Base-by-base conservation (phyloP, 148 eudicot species). In the Hydrangea macrophylla region DNA sequence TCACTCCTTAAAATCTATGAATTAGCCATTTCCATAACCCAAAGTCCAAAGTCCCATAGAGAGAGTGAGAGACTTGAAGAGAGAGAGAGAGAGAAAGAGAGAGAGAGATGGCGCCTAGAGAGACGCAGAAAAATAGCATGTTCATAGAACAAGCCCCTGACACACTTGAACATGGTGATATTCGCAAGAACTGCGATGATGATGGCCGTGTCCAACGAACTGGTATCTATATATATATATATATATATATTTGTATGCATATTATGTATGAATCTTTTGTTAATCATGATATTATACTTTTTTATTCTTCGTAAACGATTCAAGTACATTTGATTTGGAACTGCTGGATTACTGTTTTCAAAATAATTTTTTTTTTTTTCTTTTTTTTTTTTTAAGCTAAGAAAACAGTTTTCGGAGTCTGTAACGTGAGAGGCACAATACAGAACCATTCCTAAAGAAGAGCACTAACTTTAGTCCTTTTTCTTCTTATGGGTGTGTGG, bases 201-300 rank as follows among this genome's bases (percentile, higher is more conserved):
- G 92, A 88, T 58, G 92, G 92, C 26, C 90, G 85, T 13, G 39
- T 39, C 13, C 77, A 73, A 68, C 33, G 92, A 83, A 88, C 85
- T 0, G 92, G 89, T 86, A 71, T 9, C 4, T 35, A 4, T 35
- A 6, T 7, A 9, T 42, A 4, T 11, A 1, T 3, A 20, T 28
- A 32, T 30, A 45, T 33, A 17, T 9, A 28, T 11, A 9, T 22
- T 11, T 42, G 7, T 15, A 20, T 33, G 22, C 20, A 10, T 22
- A 27, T 11, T 13, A 3, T 25, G 31, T 2, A 9, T 36, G 23
- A 25, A n/a, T n/a, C n/a, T n/a, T n/a, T n/a, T n/a, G n/a, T n/a
- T n/a, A n/a, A n/a, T n/a, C n/a, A n/a, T n/a, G n/a, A n/a, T n/a
- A n/a, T n/a, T n/a, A n/a, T n/a, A n/a, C n/a, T n/a, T n/a, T n/a